Conservation (phyloP, 768 basidiomycete genomes). For the Brasilioporus rufonigricans region DNA sequence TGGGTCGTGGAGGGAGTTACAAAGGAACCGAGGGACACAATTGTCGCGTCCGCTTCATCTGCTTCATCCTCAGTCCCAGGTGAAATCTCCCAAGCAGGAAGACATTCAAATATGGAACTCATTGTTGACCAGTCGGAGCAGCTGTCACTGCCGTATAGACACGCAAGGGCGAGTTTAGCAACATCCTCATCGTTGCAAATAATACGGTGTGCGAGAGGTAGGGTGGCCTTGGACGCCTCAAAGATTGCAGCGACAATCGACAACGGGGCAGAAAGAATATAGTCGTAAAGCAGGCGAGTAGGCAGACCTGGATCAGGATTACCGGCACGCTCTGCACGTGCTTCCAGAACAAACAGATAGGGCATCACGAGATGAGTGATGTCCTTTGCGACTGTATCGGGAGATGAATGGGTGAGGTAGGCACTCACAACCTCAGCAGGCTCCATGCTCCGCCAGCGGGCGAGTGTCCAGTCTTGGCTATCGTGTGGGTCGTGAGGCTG, state of each 20-base stretch:
- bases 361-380: constrained; percentile 82
- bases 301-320: constrained; percentile 65
- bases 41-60: constrained; percentile 79
- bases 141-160: constrained; percentile 79
- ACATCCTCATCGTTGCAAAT: constrained; percentile 82
- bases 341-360: constrained; percentile 90
- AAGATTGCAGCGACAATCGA: constrained; percentile 73
- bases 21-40: constrained; percentile 76
- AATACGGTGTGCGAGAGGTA: constrained; percentile 66
- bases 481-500: constrained; percentile 39
- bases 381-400: constrained; percentile 61
- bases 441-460: constrained; percentile 67
- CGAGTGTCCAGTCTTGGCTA: constrained; percentile 72
- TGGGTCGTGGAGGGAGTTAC: constrained; percentile 70
- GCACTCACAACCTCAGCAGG: constrained; percentile 65
- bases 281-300: constrained; percentile 65
- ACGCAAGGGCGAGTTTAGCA: constrained; percentile 81
- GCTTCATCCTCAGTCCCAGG: constrained; percentile 57
- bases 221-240: constrained; percentile 88
- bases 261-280: constrained; percentile 66
- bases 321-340: constrained; percentile 80
- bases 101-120: constrained; percentile 92
- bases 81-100: constrained; percentile 82
- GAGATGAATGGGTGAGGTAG: constrained; percentile 73
- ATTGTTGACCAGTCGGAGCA: constrained; percentile 77